Conservation (phyloP, 2,329 filamentous ascomycete species). For the Fusarium penzigii region DNA sequence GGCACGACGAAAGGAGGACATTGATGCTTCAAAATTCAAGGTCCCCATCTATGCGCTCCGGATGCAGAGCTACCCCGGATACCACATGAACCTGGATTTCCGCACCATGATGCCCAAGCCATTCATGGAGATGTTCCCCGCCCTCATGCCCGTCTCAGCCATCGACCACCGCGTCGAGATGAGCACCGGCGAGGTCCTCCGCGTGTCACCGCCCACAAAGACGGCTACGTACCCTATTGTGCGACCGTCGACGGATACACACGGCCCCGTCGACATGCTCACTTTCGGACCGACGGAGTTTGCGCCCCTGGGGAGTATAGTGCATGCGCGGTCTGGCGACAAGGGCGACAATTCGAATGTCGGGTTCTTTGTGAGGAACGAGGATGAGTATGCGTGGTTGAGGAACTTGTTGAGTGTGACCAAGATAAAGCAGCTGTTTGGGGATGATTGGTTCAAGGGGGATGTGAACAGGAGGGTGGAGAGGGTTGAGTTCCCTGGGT, state of each 20-base stretch:
- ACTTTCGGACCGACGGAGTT: conserved; percentile 29
- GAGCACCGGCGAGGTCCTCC: conserved; percentile 18
- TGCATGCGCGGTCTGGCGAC: conserved; percentile 38
- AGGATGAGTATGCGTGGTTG: conserved; percentile 49
- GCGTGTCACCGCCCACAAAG: conserved; percentile 18
- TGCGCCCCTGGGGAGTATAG: conserved; percentile 33
- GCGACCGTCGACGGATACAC: conserved; percentile 31
- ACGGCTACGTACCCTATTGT: conserved; percentile 26
- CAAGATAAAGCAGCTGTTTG: conserved; percentile 40
- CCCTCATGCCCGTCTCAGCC: conserved; percentile 29
- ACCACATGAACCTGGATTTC: conserved; percentile 46
- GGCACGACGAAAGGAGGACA: conserved; percentile 39
- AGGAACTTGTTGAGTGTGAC: conserved; percentile 41
- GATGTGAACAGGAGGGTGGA: conserved; percentile 38
- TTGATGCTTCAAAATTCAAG: conserved; percentile 38
- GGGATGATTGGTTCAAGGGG: conserved; percentile 37
- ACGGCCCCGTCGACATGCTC: conserved; percentile 23
- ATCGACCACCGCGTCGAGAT: conserved; percentile 33
- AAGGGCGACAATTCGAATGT: conserved; percentile 47
- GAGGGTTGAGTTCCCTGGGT: conserved; percentile 45
- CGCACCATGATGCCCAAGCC: conserved; percentile 43
- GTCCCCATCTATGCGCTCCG: conserved; percentile 39
- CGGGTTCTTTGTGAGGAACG: conserved; percentile 46
- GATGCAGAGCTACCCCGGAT: conserved; percentile 45
- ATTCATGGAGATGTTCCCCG: conserved; percentile 47